Evolutionary conservation across 129 eudicot genomes (phyloP).

Genomic region (Rutidosis leptorrhynchoides): DNA sequence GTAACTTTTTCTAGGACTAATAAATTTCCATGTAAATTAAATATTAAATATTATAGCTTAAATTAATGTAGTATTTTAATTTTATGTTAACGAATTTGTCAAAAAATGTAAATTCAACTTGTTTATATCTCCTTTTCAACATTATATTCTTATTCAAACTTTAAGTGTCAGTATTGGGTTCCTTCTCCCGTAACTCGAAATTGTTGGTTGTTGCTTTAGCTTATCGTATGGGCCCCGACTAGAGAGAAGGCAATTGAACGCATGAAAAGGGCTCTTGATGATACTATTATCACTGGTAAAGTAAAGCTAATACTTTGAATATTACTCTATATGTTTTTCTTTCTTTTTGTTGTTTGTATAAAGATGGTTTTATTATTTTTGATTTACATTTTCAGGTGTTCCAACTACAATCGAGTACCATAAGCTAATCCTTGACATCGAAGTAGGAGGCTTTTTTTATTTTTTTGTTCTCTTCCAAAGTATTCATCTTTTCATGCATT

Average conservation of each 20-base stretch:
- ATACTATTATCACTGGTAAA: slow-evolving; percentile 84
- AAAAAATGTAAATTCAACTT: background rate
- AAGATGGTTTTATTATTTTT: background rate
- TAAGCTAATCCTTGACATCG: slow-evolving; percentile 91
- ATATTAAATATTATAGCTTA: background rate
- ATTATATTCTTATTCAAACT: background rate
- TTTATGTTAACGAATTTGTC: background rate
- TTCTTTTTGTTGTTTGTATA: background rate
- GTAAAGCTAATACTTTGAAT: background rate
- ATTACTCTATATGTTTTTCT: background rate
- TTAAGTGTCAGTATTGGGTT: background rate
- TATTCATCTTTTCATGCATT: background rate
- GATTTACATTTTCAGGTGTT: slow-evolving; percentile 68
- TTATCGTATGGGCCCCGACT: slow-evolving; percentile 98
- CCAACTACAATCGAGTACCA: slow-evolving; percentile 98
- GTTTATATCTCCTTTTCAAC: background rate
- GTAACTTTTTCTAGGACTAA: no score
- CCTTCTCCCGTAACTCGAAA: background rate
- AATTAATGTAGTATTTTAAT: no score
- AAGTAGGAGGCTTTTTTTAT: slow-evolving; percentile 45
- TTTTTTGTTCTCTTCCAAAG: background rate
- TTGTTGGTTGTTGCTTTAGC: slow-evolving; percentile 43
- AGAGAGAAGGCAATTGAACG: slow-evolving; percentile 96
- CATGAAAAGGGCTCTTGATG: slow-evolving; percentile 97
- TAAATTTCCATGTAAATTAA: background rate